Percentiles rank a stretch among this genome's conserved stretches.
phyloP scores from a whole-genome alignment of 805 yeast genomes.

The Candida fluviatilis region DNA sequence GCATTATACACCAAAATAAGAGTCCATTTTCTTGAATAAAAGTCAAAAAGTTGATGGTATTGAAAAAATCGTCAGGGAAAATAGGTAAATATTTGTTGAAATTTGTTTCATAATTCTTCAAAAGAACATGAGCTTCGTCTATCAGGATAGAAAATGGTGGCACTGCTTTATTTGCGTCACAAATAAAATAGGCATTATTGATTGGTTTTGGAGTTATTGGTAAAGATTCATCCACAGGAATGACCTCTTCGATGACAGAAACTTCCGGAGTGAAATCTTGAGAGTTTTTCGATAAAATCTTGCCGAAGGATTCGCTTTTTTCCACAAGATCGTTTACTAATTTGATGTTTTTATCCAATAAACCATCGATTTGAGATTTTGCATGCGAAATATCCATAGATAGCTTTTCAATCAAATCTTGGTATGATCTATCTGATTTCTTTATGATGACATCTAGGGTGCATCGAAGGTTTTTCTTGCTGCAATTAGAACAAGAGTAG shows the following conservation, averaged over 20 bases:
- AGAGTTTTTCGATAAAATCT: neutral
- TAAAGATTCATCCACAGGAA: neutral
- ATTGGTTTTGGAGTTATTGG: neutral
- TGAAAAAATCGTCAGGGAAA: constrained; percentile 21
- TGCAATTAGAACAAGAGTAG: constrained; percentile 53
- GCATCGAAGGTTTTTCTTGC: constrained; percentile 48
- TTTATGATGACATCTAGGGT: constrained; percentile 48
- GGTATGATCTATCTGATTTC: constrained; percentile 45
- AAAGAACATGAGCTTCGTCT: constrained; percentile 10
- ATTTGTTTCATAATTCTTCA: constrained; percentile 20
- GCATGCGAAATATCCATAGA: constrained; percentile 22
- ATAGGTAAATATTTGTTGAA: constrained; percentile 32
- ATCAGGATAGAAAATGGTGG: neutral
- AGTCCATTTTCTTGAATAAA: constrained; percentile 28
- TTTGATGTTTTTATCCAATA: constrained; percentile 18
- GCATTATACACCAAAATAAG: constrained; percentile 39
- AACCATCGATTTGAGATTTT: constrained; percentile 17
- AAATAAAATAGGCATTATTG: constrained; percentile 1
- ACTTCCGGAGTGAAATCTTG: neutral
- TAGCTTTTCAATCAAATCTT: constrained; percentile 23
- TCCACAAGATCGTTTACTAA: constrained; percentile 10
- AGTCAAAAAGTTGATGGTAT: constrained; percentile 8
- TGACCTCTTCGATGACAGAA: constrained; percentile 1
- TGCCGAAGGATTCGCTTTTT: constrained; percentile 5
- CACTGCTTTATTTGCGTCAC: neutral